A percentile compares a stretch with the other conserved stretches of the same genome.
Conservation (phyloP, 2,329 filamentous ascomycete species). For the Penicillium polonicum region DNA sequence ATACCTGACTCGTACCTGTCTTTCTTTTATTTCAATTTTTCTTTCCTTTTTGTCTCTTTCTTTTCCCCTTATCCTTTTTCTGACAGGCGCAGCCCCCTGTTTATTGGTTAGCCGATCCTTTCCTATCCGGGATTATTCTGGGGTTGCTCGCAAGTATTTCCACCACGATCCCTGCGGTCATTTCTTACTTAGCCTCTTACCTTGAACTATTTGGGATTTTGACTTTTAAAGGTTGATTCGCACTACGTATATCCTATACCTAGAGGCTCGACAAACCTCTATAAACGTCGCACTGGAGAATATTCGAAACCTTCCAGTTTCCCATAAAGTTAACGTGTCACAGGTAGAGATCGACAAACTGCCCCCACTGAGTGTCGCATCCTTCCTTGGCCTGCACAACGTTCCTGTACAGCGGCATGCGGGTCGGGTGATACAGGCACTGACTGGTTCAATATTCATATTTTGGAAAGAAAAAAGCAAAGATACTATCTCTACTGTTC, state of each 20-base stretch:
- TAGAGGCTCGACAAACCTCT: not conserved
- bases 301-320: not conserved
- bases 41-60: not conserved
- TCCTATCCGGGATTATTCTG: constrained; percentile 21
- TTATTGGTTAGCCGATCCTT: constrained; percentile 20
- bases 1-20: not conserved
- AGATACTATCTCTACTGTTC: not conserved
- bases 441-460: not conserved
- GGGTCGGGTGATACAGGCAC: constrained; percentile 24
- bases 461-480: not conserved
- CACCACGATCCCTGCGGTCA: constrained; percentile 6
- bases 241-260: not conserved
- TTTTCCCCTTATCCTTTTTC: not conserved
- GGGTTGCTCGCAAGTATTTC: constrained; percentile 18
- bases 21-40: not conserved
- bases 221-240: not conserved
- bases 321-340: constrained; percentile 2
- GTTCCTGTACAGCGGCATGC: constrained; percentile 16
- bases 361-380: constrained; percentile 14
- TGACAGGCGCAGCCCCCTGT: constrained; percentile 9
- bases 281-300: not conserved
- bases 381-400: constrained; percentile 19
- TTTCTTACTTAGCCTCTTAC: not conserved
- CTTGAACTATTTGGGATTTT: not conserved
- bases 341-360: constrained; percentile 21